Evolutionary conservation across 129 eudicot genomes (phyloP), one percentile per base, ranked within the genome.

Genomic region (Flaveria ramosissima): DNA sequence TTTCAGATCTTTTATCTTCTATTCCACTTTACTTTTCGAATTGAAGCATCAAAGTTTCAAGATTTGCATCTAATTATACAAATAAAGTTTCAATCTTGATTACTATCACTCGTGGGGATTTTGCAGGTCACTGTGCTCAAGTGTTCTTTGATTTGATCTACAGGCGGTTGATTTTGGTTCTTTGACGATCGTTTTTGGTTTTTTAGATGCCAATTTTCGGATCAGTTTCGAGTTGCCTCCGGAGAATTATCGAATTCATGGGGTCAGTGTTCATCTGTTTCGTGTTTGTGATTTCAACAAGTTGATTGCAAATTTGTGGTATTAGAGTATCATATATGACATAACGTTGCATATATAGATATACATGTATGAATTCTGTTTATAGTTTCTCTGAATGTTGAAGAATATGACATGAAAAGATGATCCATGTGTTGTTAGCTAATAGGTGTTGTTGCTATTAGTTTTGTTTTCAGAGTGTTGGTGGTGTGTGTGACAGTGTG

Each of bases 181-280:
- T 62, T 36, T 79, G 60, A 80, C 75, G 84, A 20, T 64, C 55
- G 15, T 60, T 74, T 59, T 23, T 13, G 61, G 4, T 43, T 24
- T 42, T 41, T 42, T 80, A 80, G 84, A 80, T 80, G 84, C 84
- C 68, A 80, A 74, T 80, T 74, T 60, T 80, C 71, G 62, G 84
- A 80, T 80, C 84, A 80, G 59, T 80, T 67, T 67, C 80, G 26
- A 57, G 50, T 66, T 80, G 76, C 84, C 47, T 80, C 75, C 70
- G 65, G 71, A 74, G 55, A 46, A 27, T 80, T 45, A 7, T 80
- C 47, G 71, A 80, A 74, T 74, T 80, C 19, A 80, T 80, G 84
- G 84, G 84, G 84, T 80, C 63, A 74, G 80, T 80, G 75, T 80
- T 74, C 41, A 68, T 68, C 84, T 80, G 51, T 45, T 59, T 74